Percentiles rank a stretch among this genome's conserved stretches.
phyloP scores from a whole-genome alignment of 768 basidiomycete genomes.

The Naematelia encephala region DNA sequence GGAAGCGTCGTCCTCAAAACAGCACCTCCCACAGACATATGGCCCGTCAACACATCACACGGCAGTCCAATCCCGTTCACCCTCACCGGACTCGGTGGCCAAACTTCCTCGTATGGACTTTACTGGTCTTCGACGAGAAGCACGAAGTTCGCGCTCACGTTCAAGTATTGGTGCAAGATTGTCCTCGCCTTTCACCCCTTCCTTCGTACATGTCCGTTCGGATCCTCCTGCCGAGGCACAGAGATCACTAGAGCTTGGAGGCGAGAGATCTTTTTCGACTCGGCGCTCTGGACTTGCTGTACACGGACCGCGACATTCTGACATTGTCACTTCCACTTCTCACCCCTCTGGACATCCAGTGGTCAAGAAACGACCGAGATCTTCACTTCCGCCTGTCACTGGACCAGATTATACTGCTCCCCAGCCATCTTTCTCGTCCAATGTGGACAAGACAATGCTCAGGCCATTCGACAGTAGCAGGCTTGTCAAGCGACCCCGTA shows the following conservation, averaged over 20 bases:
- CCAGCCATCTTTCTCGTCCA: not conserved
- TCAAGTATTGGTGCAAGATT: not conserved
- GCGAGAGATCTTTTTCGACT: not conserved
- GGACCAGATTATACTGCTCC: slow-evolving; percentile 13
- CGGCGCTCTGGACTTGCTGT: no score
- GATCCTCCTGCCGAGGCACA: not conserved
- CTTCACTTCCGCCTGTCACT: slow-evolving; percentile 7
- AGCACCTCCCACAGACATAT: not conserved
- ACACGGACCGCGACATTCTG: no score
- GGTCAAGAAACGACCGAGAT: not conserved
- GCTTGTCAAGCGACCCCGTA: not conserved
- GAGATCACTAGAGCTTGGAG: not conserved
- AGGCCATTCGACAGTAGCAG: slow-evolving; percentile 5
- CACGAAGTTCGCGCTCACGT: not conserved
- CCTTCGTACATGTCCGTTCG: not conserved
- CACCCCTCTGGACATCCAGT: no score
- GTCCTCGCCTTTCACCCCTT: not conserved
- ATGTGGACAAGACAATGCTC: not conserved
- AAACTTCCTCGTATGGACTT: not conserved
- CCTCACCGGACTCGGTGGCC: not conserved
- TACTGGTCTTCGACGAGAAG: not conserved
- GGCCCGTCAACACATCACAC: not conserved
- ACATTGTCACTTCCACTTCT: no score
- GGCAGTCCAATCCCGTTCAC: not conserved
- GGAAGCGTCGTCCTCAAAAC: not conserved